phyloP scores from a whole-genome alignment of 148 eudicot species.

The Beta vulgaris region DNA sequence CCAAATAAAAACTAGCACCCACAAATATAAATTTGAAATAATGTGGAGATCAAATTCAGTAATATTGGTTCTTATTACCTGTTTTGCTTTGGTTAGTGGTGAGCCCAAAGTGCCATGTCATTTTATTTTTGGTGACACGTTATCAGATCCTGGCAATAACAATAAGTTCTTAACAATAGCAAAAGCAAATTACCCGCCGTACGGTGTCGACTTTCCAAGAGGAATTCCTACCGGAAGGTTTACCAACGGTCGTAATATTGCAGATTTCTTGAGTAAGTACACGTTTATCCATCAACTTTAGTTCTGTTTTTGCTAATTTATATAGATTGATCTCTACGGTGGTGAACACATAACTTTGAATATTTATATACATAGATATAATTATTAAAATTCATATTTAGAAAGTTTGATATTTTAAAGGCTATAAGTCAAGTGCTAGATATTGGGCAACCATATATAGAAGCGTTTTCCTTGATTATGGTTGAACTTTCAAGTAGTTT shows the following conservation, averaged over 20 bases:
- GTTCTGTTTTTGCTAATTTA: not conserved
- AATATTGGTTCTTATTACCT: not conserved
- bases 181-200: conserved; percentile 23
- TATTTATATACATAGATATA: not conserved
- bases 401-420: too few species aligned
- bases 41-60: conserved; percentile 1
- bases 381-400: too few species aligned
- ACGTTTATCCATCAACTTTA: too few species aligned
- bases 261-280: conserved; percentile 17
- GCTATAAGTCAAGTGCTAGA: too few species aligned
- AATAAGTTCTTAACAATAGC: conserved; percentile 5
- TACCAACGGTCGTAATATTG: conserved; percentile 17
- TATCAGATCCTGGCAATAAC: conserved; percentile 19
- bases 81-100: conserved; percentile 7
- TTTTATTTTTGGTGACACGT: conserved; percentile 27
- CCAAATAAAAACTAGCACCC: too few species aligned
- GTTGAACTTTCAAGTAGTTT: too few species aligned
- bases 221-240: conserved; percentile 25
- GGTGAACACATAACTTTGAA: too few species aligned
- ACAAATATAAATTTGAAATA: too few species aligned
- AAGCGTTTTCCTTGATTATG: too few species aligned
- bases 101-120: conserved; percentile 25
- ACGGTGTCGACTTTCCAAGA: conserved; percentile 22
- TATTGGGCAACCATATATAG: too few species aligned
- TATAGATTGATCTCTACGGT: too few species aligned